Percentiles rank a stretch among this genome's conserved stretches.
Evolutionary conservation across 495 filamentous ascomycete genomes (phyloP).

Genomic region (Penicillium ochrochloron): DNA sequence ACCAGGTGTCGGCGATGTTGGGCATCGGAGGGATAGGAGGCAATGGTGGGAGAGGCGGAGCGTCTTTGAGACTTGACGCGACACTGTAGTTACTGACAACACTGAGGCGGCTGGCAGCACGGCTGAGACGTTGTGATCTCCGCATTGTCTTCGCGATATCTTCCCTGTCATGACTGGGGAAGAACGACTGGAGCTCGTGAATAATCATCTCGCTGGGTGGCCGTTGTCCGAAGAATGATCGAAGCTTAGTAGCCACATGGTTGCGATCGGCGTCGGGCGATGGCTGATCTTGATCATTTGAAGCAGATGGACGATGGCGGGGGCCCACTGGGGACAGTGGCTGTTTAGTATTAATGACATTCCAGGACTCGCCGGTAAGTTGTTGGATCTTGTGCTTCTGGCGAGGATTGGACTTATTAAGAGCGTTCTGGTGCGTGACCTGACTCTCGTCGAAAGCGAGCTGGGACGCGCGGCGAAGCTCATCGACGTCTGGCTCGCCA

Average conservation of each 20-base stretch:
- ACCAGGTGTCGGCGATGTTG: constrained; percentile 94
- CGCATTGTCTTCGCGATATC: constrained; percentile 93
- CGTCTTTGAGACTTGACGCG: constrained; percentile 84
- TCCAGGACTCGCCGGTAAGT: constrained; percentile 81
- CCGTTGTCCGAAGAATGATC: constrained; percentile 83
- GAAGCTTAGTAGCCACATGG: constrained; percentile 62
- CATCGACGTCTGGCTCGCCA: constrained; percentile 79
- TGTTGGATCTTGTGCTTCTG: constrained; percentile 80
- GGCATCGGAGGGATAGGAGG: constrained; percentile 81
- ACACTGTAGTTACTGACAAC: constrained; percentile 93
- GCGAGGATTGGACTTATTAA: constrained; percentile 66
- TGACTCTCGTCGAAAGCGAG: constrained; percentile 86
- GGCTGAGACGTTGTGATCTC: constrained; percentile 86
- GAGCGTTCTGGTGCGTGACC: constrained; percentile 63
- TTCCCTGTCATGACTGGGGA: constrained; percentile 90
- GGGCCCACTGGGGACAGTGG: constrained; percentile 76
- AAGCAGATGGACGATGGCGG: constrained; percentile 62
- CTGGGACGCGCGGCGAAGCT: constrained; percentile 78
- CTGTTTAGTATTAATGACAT: constrained; percentile 68
- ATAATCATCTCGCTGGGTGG: constrained; percentile 98
- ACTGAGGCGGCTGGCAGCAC: constrained; percentile 87
- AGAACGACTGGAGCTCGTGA: constrained; percentile 92
- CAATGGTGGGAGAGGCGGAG: constrained; percentile 35
- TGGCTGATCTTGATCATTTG: constrained; percentile 54
- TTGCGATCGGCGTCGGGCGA: constrained; percentile 50